These are phyloP conservation scores for Hypoxylon sp. DNA, from an alignment of 2,329 filamentous ascomycete species.

Conservation along the genomic window DNA sequence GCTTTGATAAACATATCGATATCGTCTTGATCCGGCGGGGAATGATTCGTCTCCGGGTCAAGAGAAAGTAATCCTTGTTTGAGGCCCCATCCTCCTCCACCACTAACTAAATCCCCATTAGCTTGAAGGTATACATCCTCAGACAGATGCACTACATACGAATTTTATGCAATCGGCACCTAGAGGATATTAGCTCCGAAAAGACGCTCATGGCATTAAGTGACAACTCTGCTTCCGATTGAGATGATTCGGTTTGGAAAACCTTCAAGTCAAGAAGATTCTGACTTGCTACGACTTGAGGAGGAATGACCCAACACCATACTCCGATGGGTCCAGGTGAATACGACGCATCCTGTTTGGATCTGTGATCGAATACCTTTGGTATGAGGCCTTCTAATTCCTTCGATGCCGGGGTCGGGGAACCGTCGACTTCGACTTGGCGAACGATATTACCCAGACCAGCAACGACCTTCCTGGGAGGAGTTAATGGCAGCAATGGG, in stretches of 20 bases:
- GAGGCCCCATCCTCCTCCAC: constrained; percentile 86
- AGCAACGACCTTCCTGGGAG: constrained; percentile 72
- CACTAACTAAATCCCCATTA: constrained; percentile 71
- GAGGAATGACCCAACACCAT: constrained; percentile 79
- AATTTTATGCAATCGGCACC: constrained; percentile 64
- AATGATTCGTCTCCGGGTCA: constrained; percentile 75
- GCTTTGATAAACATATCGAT: constrained; percentile 69
- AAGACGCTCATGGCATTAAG: constrained; percentile 52
- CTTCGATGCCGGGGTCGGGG: constrained; percentile 73
- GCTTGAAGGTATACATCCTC: constrained; percentile 40
- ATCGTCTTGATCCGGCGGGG: constrained; percentile 65
- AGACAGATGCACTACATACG: constrained; percentile 55
- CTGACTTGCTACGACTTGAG: constrained; percentile 47
- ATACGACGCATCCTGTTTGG: constrained; percentile 48
- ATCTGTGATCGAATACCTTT: constrained; percentile 65
- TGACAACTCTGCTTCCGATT: constrained; percentile 50
- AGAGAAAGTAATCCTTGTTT: constrained; percentile 85
- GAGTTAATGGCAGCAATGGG: constrained; percentile 75
- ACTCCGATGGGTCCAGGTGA: constrained; percentile 68
- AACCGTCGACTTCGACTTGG: constrained; percentile 67
- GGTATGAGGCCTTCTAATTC: constrained; percentile 79
- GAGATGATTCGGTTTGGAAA: constrained; percentile 46
- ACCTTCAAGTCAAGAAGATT: constrained; percentile 46
- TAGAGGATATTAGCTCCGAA: constrained; percentile 57
- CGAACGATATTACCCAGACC: constrained; percentile 86